A percentile compares a stretch with the other conserved stretches of the same genome.
phyloP scores from a whole-genome alignment of 2,329 filamentous ascomycete genomes.

The Stagonosporopsis tanaceti region DNA sequence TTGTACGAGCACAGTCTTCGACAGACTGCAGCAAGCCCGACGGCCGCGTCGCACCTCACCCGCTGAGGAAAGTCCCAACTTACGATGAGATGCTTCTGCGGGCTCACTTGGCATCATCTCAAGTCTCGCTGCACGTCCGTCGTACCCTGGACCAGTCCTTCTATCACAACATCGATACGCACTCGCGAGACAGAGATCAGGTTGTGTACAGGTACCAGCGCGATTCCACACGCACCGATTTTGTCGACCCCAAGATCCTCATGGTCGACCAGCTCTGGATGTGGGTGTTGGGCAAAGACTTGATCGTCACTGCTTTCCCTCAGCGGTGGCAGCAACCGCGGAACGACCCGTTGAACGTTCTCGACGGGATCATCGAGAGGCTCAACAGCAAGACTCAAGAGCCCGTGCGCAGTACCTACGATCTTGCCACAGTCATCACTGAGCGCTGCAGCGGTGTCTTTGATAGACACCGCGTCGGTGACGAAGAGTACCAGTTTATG shows the following conservation, averaged over 20 bases:
- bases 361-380: slow-evolving; percentile 70
- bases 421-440: slow-evolving; percentile 69
- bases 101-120: slow-evolving; percentile 57
- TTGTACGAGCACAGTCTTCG: slow-evolving; percentile 47
- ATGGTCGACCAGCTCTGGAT: slow-evolving; percentile 77
- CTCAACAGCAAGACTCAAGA: slow-evolving; percentile 70
- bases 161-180: slow-evolving; percentile 70
- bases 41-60: slow-evolving; percentile 25
- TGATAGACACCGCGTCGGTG: slow-evolving; percentile 64
- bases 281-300: slow-evolving; percentile 66
- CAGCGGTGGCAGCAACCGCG: slow-evolving; percentile 67
- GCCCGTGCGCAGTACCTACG: slow-evolving; percentile 67
- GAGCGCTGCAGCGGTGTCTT: slow-evolving; percentile 68
- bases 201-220: slow-evolving; percentile 69
- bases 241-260: slow-evolving; percentile 65
- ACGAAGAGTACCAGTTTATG: slow-evolving; percentile 69
- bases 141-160: slow-evolving; percentile 72
- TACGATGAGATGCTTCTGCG: slow-evolving; percentile 58
- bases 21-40: slow-evolving; percentile 33
- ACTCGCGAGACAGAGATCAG: slow-evolving; percentile 67
- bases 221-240: slow-evolving; percentile 40
- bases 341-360: slow-evolving; percentile 69
- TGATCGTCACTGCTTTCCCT: slow-evolving; percentile 68
- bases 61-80: slow-evolving; percentile 35
- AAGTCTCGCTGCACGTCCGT: slow-evolving; percentile 63